phyloP scores from a whole-genome alignment of 768 basidiomycete species.

The Multifurca ochricompacta region DNA sequence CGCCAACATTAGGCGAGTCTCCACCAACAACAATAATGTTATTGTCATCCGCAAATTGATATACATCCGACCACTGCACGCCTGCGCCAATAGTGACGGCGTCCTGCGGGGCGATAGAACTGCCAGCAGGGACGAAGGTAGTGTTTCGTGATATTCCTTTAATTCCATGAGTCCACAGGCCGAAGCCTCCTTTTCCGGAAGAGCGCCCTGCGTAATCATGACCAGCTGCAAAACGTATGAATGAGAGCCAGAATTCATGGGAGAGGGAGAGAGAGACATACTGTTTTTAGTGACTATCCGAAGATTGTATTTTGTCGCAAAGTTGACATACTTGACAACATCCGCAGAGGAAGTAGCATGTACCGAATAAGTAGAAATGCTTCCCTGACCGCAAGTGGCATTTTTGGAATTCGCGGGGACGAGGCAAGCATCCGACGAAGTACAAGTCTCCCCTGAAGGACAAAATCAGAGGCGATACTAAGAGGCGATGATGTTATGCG shows the following conservation, averaged over 20 bases:
- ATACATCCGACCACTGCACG: constrained; percentile 22
- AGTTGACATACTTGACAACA: constrained; percentile 25
- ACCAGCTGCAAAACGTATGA: background rate
- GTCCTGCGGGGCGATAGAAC: background rate
- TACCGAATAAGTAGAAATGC: constrained; percentile 28
- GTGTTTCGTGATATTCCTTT: background rate
- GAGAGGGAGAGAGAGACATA: too few species aligned
- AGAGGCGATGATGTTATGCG: background rate
- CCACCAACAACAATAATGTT: constrained; percentile 26
- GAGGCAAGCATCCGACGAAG: background rate
- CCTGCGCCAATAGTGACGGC: constrained; percentile 19
- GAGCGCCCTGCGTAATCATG: constrained; percentile 6
- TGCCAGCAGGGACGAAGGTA: constrained; percentile 1
- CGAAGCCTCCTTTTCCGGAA: background rate
- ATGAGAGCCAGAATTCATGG: too few species aligned
- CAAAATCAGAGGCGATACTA: background rate
- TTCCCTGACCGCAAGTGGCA: constrained; percentile 28
- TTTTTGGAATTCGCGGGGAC: constrained; percentile 6
- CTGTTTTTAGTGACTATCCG: background rate
- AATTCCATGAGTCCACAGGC: background rate
- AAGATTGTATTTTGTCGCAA: background rate
- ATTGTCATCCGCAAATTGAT: constrained; percentile 20
- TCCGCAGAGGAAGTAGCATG: constrained; percentile 27
- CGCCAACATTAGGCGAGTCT: constrained; percentile 25
- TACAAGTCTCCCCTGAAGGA: background rate